Percentiles rank a stretch among this genome's conserved stretches.
Evolutionary conservation across 352 stramenopile genomes (phyloP).

Genomic region (Pythium insidiosum): DNA sequence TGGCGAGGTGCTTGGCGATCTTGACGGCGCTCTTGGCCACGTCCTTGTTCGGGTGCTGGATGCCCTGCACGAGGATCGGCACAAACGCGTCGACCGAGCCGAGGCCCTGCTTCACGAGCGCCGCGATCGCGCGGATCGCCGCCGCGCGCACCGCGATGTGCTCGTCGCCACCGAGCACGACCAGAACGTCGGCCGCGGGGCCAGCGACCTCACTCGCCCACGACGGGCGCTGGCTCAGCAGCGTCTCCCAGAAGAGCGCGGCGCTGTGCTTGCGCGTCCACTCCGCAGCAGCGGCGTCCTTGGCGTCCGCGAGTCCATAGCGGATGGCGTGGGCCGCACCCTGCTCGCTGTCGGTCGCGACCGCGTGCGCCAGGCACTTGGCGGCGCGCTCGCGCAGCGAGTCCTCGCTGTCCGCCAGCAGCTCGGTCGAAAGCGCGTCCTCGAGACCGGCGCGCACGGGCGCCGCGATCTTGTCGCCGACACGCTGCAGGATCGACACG

Average conservation of each 20-base stretch:
- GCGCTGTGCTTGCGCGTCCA: constrained; percentile 64
- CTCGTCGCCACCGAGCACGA: constrained; percentile 47
- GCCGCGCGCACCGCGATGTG: constrained; percentile 49
- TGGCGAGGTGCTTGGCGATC: constrained; percentile 66
- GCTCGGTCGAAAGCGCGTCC: constrained; percentile 49
- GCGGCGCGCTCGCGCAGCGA: constrained; percentile 47
- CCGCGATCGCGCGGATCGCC: constrained; percentile 43
- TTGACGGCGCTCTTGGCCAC: constrained; percentile 60
- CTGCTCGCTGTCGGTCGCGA: constrained; percentile 35
- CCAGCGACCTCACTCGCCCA: constrained; percentile 21
- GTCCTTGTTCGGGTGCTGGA: constrained; percentile 77
- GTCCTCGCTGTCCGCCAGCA: constrained; percentile 63
- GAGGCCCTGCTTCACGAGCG: constrained; percentile 42
- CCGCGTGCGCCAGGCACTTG: constrained; percentile 55
- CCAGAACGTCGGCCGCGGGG: constrained; percentile 23
- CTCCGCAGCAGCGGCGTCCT: constrained; percentile 23
- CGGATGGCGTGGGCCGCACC: constrained; percentile 24
- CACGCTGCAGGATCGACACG: constrained; percentile 45
- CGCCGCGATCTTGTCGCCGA: constrained; percentile 65
- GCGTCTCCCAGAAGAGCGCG: constrained; percentile 39
- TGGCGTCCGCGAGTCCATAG: constrained; percentile 35
- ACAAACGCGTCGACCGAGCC: constrained; percentile 35
- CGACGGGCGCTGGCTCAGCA: constrained; percentile 36
- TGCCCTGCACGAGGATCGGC: constrained; percentile 44
- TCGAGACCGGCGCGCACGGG: constrained; percentile 38